Base-by-base conservation (phyloP, 148 eudicot genomes). In the Polygonum aviculare region DNA sequence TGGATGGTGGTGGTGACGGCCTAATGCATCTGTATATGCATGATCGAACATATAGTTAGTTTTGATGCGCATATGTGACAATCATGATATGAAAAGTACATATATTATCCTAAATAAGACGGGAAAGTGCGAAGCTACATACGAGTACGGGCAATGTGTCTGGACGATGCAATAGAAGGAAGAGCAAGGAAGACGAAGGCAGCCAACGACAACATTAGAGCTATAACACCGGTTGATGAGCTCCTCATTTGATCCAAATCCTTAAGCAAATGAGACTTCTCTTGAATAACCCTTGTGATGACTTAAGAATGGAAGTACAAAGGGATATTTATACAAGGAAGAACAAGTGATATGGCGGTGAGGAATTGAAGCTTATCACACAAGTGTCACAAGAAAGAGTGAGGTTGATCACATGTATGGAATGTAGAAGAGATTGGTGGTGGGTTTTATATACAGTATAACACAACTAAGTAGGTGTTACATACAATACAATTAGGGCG, bases 141-240 rank as follows among this genome's bases (percentile, higher is more conserved):
- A 89, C 90, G 81, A 71, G 75, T 60, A 9, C 83, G 57, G 12
- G 18, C 48, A 9, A 88, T 79, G 33, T 62, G 90, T 78, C 90
- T 85, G 4, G 88, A 81, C 2, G 76, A 73, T 15, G 82, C 57
- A 39, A 77, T 76, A 47, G 41, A 16, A 0, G 82, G 81, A 48
- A 84, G 79, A 65, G 81, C 59, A 12, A 84, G 72, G 33, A 89
- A 79, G 15, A 81, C 44, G 3, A n/a, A 4, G 16, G 2, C 10
- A 1, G 39, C 12, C 2, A 72, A 14, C 12, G 71, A 14, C 10
- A 77, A n/a, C 22, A 80, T 12, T 35, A 83, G 14, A 12, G 75
- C 76, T 26, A 77, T 65, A 71, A 79, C 52, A 39, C 55, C 38
- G 26, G 36, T 16, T 21, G 78, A 80, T 22, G 35, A 59, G 12